Conservation (phyloP, 805 yeast species). For the Candida ipomoeae region DNA sequence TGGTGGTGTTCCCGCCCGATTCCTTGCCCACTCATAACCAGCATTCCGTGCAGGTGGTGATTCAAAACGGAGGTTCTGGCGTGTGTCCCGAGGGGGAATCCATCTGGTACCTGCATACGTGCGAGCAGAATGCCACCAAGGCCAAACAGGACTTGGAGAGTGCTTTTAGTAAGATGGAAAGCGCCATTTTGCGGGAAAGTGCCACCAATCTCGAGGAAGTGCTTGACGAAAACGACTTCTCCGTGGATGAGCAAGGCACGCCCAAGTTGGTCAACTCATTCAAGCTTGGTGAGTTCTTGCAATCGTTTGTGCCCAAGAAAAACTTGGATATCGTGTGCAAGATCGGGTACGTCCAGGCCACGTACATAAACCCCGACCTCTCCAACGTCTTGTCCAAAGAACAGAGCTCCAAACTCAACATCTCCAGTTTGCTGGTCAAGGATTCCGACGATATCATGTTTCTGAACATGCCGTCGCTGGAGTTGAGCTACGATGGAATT, state of each 20-base stretch:
- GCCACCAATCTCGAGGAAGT: constrained; percentile 47
- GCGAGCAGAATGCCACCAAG: constrained; percentile 57
- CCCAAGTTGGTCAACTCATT: constrained; percentile 70
- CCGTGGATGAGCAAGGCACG: constrained; percentile 44
- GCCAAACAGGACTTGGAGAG: constrained; percentile 76
- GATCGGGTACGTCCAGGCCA: constrained; percentile 36
- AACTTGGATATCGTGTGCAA: constrained; percentile 45
- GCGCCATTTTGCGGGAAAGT: constrained; percentile 75
- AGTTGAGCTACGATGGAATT: constrained; percentile 87
- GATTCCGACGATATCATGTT: constrained; percentile 29
- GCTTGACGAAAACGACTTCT: constrained; percentile 31
- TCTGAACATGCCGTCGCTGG: constrained; percentile 70
- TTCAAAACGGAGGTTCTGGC: constrained; percentile 84
- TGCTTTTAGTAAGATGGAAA: constrained; percentile 78
- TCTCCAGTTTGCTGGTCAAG: constrained; percentile 15
- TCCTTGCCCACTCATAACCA: constrained; percentile 64
- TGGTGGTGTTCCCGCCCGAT: constrained; percentile 89
- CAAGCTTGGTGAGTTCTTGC: constrained; percentile 79
- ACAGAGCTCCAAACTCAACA: constrained; percentile 21
- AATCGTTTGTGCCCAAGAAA: constrained; percentile 78
- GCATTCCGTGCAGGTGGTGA: constrained; percentile 78
- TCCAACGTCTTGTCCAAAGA: constrained; percentile 34
- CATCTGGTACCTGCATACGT: constrained; percentile 84
- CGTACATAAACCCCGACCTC: constrained; percentile 36
- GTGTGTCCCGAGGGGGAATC: constrained; percentile 84